Evolutionary conservation across 768 basidiomycete species (phyloP).

Genomic region (Obba rivulosa): DNA sequence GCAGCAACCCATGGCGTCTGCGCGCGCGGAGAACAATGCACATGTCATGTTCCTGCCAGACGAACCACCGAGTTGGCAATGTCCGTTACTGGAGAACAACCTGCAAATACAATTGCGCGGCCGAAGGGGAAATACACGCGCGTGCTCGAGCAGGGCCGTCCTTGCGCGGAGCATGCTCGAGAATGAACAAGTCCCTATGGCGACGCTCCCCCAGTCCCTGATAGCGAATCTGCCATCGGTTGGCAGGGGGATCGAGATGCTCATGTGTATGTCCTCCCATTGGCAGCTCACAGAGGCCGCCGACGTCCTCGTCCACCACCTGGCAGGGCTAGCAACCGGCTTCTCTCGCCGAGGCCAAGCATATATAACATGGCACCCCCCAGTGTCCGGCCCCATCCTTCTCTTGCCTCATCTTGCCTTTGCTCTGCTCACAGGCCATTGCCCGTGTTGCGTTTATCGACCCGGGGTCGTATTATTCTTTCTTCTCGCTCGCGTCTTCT

Average conservation of each 20-base stretch:
- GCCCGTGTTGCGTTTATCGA: conserved; percentile 46
- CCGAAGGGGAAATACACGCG: too few species aligned
- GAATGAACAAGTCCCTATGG: too few species aligned
- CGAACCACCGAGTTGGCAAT: not conserved
- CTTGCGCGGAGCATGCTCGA: too few species aligned
- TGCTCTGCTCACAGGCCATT: conserved; percentile 23
- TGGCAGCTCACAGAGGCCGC: not conserved
- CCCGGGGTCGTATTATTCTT: conserved; percentile 46
- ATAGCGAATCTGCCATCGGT: conserved; percentile 1
- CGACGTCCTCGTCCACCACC: not conserved
- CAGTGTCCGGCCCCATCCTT: conserved; percentile 8
- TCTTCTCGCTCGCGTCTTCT: conserved; percentile 23
- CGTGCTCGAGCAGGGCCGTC: too few species aligned
- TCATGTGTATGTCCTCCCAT: not conserved
- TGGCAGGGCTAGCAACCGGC: not conserved
- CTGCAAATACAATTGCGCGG: not conserved
- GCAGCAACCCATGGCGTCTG: too few species aligned
- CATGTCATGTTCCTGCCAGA: too few species aligned
- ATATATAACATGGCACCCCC: conserved; percentile 10
- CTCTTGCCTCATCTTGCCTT: conserved; percentile 20
- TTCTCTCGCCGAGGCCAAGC: not conserved
- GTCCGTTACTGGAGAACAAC: not conserved
- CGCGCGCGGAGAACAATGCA: too few species aligned
- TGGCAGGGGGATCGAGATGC: conserved; percentile 2
- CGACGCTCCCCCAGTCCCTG: too few species aligned